Conservation (phyloP, 208 protist genomes). For the Leishmania arabica region DNA sequence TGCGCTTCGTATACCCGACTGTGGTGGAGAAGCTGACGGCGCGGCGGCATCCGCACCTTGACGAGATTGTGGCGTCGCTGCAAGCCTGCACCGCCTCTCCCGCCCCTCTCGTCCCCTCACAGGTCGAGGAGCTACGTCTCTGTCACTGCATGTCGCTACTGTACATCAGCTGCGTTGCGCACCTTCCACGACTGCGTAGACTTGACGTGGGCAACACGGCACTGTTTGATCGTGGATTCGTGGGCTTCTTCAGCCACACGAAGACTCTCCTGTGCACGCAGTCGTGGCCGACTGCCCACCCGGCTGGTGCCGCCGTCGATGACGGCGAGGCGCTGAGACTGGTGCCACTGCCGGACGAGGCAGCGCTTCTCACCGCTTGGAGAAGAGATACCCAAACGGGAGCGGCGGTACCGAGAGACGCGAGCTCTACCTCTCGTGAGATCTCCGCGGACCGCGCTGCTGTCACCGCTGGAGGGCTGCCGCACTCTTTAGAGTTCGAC, state of each 20-base stretch:
- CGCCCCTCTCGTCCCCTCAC: constrained; percentile 12
- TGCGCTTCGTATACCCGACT: constrained; percentile 28
- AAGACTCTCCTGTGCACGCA: constrained; percentile 8
- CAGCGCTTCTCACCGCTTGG: constrained; percentile 20
- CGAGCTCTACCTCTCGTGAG: neutral
- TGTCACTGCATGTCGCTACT: constrained; percentile 23
- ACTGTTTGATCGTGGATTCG: constrained; percentile 29
- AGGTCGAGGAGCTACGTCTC: constrained; percentile 20
- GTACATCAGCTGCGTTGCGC: constrained; percentile 29
- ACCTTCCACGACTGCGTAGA: constrained; percentile 24
- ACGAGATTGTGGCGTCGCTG: neutral
- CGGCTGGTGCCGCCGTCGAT: neutral
- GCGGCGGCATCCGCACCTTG: neutral
- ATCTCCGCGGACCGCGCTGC: neutral
- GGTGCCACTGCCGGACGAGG: constrained; percentile 20
- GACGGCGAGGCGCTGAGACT: neutral
- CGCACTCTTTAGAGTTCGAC: constrained; percentile 4
- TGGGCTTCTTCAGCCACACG: constrained; percentile 14
- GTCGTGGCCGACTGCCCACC: neutral
- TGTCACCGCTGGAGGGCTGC: neutral
- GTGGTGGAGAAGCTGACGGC: neutral
- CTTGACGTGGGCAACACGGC: constrained; percentile 12
- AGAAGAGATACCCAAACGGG: neutral
- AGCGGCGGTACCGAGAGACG: neutral
- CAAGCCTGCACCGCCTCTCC: neutral